Base-by-base conservation (phyloP, 2,329 filamentous ascomycete genomes). In the Botrytis cinerea region DNA sequence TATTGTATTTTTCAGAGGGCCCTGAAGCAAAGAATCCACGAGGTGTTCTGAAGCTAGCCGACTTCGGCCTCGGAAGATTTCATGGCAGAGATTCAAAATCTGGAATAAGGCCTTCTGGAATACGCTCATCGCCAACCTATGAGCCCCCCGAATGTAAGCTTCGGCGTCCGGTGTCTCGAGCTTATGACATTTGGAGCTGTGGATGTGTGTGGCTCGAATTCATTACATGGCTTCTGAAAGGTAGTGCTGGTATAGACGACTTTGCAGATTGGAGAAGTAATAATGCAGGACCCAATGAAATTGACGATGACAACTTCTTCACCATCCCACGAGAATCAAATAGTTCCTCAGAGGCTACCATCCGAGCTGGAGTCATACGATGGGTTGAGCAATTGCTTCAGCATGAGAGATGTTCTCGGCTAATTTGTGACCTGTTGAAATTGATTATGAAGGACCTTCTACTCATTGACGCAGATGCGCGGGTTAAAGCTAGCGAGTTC, bases 91-190 rank as follows among this genome's bases (percentile, higher is more conserved):
- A 80, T 2, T 81, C 81, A 1, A 76, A 79, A 35, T 83, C 81
- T 0, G 74, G 76, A 25, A 75, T 80, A 7, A 32, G 77, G 20
- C 75, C 77, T 1, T 72, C 68, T 10, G 77, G 40, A 4, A 54
- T 76, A 1, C 16, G 9, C 28, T 68, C 60, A 14, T 77, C 80
- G 0, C 80, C 79, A 12, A 83, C 83, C 0, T 85, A 84, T 40
- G 79, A 79, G n/a, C 82, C 83, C 0, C 84, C 84, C 9, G 84
- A 85, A 35, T 79, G 80, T 43, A 79, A 80, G 8, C 28, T 82
- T 0, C 28, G 69, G 0, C 63, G 67, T 8, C 76, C 75, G 8
- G 80, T 83, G 1, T 83, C 80, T 28, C 80, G 82, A 8, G 75
- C 74, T 1, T 82, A 82, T 35, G 83, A 84, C 62, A 80, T 83